A percentile compares a stretch with the other conserved stretches of the same genome.
These are phyloP conservation scores for Phytophthora hybrid DNA, from an alignment of 352 stramenopile species.

Conservation along the genomic window DNA sequence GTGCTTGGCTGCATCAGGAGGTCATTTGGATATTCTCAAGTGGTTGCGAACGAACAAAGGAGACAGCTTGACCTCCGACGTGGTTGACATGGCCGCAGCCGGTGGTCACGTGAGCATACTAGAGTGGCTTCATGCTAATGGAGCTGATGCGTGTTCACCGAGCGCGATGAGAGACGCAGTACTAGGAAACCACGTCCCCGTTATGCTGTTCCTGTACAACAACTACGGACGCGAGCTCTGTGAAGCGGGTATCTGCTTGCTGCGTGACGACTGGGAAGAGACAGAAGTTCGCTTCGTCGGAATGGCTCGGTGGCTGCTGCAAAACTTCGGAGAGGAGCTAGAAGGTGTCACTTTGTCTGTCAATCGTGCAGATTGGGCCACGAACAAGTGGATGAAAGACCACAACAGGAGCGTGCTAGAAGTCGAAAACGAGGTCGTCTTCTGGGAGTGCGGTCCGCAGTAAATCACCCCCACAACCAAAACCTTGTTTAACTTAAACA, in stretches of 20 bases:
- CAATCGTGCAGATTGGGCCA: slow-evolving; percentile 29
- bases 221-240: slow-evolving; percentile 22
- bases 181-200: slow-evolving; percentile 20
- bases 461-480: neutral
- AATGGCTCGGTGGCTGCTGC: slow-evolving; percentile 19
- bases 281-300: slow-evolving; percentile 19
- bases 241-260: slow-evolving; percentile 26
- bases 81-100: slow-evolving; percentile 26
- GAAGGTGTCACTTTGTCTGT: slow-evolving; percentile 24
- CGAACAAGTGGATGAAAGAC: slow-evolving; percentile 31
- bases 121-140: slow-evolving; percentile 25
- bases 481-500: too few relatives aligned
- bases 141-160: slow-evolving; percentile 11
- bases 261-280: slow-evolving; percentile 30
- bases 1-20: slow-evolving; percentile 22
- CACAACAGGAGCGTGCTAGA: slow-evolving; percentile 24
- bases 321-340: slow-evolving; percentile 21
- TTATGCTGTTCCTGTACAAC: slow-evolving; percentile 34
- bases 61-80: slow-evolving; percentile 4
- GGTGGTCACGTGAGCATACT: slow-evolving; percentile 20
- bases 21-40: slow-evolving; percentile 29
- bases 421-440: slow-evolving; percentile 27
- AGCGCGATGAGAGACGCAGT: slow-evolving; percentile 34
- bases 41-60: slow-evolving; percentile 24
- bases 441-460: slow-evolving; percentile 20